A percentile compares a stretch with the other conserved stretches of the same genome.
phyloP scores from a whole-genome alignment of 495 filamentous ascomycete genomes.

The Hypomontagnella submonticulosa region DNA sequence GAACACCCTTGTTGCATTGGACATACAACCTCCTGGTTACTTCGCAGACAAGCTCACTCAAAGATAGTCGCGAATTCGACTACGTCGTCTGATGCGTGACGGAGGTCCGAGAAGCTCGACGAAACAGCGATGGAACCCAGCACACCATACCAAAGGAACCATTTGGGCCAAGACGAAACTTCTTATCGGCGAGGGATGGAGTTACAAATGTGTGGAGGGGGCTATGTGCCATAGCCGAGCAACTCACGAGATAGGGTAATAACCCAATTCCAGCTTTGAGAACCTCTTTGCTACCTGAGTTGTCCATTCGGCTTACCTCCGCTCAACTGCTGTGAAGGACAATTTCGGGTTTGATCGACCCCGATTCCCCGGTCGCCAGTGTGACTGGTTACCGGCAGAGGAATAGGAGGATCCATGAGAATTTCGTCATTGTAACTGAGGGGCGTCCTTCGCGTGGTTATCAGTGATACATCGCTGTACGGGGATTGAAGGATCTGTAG shows the following conservation, averaged over 20 bases:
- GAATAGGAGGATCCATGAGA: background rate
- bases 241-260: background rate
- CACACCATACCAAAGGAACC: slow-evolving; percentile 18
- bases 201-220: slow-evolving; percentile 10
- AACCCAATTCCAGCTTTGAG: slow-evolving; percentile 25
- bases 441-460: background rate
- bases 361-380: slow-evolving; percentile 16
- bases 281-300: slow-evolving; percentile 1
- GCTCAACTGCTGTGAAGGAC: slow-evolving; percentile 7
- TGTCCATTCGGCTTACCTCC: slow-evolving; percentile 18
- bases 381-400: slow-evolving; percentile 3
- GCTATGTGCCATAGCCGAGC: slow-evolving; percentile 9
- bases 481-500: slow-evolving; percentile 33
- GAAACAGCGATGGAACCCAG: slow-evolving; percentile 22
- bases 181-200: slow-evolving; percentile 12
- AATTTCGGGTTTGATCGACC: slow-evolving; percentile 19
- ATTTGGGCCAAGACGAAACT: slow-evolving; percentile 13
- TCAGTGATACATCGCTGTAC: slow-evolving; percentile 1
- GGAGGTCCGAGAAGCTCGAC: slow-evolving; percentile 41
- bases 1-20: slow-evolving; percentile 8
- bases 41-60: slow-evolving; percentile 16
- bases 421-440: background rate
- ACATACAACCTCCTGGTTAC: slow-evolving; percentile 15
- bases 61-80: slow-evolving; percentile 25
- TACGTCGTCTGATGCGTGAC: slow-evolving; percentile 17